Percentiles rank a stretch among this genome's conserved stretches.
Evolutionary conservation across 2,329 filamentous ascomycete species (phyloP).

Genomic region (Sphaerulina populicola): DNA sequence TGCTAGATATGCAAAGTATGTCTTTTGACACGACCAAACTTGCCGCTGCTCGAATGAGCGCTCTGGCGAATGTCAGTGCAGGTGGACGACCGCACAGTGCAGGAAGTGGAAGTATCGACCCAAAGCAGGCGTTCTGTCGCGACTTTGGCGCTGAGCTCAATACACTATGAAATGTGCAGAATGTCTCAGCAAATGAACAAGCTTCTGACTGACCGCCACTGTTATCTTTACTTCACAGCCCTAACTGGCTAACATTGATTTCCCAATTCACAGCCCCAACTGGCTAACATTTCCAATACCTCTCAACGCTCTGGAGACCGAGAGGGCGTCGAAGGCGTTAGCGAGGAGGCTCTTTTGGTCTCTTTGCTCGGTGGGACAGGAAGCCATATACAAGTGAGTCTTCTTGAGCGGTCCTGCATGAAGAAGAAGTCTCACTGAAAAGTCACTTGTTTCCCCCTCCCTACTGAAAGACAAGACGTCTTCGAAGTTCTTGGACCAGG

Average conservation of each 20-base stretch:
- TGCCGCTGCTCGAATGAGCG: constrained; percentile 17
- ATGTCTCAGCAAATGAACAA: neutral
- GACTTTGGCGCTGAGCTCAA: constrained; percentile 20
- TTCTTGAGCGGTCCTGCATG: neutral
- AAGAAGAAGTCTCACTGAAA: neutral
- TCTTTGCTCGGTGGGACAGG: constrained; percentile 22
- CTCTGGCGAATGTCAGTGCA: constrained; percentile 15
- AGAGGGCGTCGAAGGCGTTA: constrained; percentile 26
- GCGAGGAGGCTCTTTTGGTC: constrained; percentile 30
- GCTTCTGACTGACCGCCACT: too few relatives aligned
- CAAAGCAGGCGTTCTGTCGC: constrained; percentile 21
- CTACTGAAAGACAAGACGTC: constrained; percentile 16
- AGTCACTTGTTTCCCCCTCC: neutral
- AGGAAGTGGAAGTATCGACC: constrained; percentile 9
- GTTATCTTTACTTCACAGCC: too few relatives aligned
- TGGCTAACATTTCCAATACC: constrained; percentile 51
- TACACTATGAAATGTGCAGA: constrained; percentile 6
- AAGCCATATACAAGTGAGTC: constrained; percentile 18
- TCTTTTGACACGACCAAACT: constrained; percentile 21
- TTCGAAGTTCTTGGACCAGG: constrained; percentile 24
- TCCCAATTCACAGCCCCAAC: too few relatives aligned
- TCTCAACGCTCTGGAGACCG: constrained; percentile 26
- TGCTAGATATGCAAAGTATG: constrained; percentile 23
- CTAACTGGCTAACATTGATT: too few relatives aligned
- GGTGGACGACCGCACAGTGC: constrained; percentile 3